Evolutionary conservation across 768 basidiomycete genomes (phyloP).

Genomic region (Hericium erinaceus): DNA sequence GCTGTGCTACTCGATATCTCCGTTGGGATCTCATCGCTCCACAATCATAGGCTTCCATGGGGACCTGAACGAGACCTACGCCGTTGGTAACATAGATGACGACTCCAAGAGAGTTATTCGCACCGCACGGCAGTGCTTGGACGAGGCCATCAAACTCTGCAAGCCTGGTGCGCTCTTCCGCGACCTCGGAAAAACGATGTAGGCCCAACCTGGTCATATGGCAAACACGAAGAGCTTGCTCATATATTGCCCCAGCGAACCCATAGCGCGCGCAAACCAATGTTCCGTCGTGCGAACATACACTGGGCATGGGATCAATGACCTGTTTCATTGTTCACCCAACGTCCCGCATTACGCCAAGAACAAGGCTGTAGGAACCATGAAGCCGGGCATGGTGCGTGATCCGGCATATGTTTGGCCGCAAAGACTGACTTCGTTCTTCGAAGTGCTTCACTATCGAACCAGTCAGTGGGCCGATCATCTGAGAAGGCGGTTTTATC

Average conservation of each 20-base stretch:
- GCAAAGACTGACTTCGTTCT: slow-evolving; percentile 13
- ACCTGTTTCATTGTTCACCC: slow-evolving; percentile 76
- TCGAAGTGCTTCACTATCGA: slow-evolving; percentile 58
- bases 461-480: slow-evolving; percentile 39
- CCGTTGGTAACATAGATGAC: slow-evolving; percentile 78
- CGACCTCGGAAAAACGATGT: slow-evolving; percentile 84
- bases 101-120: slow-evolving; percentile 76
- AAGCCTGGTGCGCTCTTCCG: slow-evolving; percentile 89
- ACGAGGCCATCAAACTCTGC: slow-evolving; percentile 86
- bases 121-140: slow-evolving; percentile 73
- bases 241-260: slow-evolving; percentile 45
- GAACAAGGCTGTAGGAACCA: slow-evolving; percentile 85
- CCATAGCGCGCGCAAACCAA: slow-evolving; percentile 70
- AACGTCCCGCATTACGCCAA: slow-evolving; percentile 94
- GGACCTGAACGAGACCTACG: slow-evolving; percentile 90
- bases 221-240: background rate
- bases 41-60: slow-evolving; percentile 66
- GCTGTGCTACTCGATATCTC: background rate
- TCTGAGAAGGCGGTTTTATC: background rate
- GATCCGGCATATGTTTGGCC: slow-evolving; percentile 20
- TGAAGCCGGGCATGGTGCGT: slow-evolving; percentile 89
- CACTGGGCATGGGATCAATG: slow-evolving; percentile 85
- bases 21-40: background rate
- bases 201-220: slow-evolving; percentile 23
- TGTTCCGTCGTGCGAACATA: slow-evolving; percentile 91